These are phyloP conservation scores for Geoglossum glabrum DNA, from an alignment of 495 filamentous ascomycete species.

Conservation along the genomic window DNA sequence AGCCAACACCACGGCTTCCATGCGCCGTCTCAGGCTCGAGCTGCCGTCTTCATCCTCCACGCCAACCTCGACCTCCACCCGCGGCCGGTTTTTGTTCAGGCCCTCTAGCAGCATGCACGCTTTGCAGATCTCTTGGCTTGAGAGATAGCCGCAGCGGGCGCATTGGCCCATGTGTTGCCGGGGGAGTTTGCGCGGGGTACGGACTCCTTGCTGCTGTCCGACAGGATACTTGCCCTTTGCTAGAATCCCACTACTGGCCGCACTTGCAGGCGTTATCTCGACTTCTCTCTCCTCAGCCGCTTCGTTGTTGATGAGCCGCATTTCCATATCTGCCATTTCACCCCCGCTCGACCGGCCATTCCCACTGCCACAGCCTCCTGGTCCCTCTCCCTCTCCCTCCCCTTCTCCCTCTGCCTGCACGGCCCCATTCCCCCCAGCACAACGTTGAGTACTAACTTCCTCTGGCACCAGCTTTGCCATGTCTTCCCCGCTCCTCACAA, in stretches of 20 bases:
- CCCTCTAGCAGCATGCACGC: constrained; percentile 81
- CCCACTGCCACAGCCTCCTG: constrained; percentile 55
- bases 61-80: constrained; percentile 45
- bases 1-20: constrained; percentile 32
- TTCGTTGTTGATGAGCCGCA: constrained; percentile 49
- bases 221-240: constrained; percentile 5
- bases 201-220: not conserved
- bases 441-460: constrained; percentile 21
- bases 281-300: constrained; percentile 43
- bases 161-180: constrained; percentile 69
- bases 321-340: constrained; percentile 90
- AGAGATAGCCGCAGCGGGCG: constrained; percentile 80
- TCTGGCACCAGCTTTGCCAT: constrained; percentile 74
- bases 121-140: constrained; percentile 86
- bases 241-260: constrained; percentile 3
- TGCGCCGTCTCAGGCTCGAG: constrained; percentile 31
- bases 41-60: constrained; percentile 30
- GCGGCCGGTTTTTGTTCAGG: constrained; percentile 75
- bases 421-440: constrained; percentile 14
- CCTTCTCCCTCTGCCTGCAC: constrained; percentile 25
- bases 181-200: constrained; percentile 18
- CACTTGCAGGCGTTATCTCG: constrained; percentile 35
- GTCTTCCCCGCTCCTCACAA: constrained; percentile 87
- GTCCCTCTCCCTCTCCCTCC: constrained; percentile 40
- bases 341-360: constrained; percentile 50